phyloP scores from a whole-genome alignment of 768 basidiomycete species.

The Cyathus striatus region DNA sequence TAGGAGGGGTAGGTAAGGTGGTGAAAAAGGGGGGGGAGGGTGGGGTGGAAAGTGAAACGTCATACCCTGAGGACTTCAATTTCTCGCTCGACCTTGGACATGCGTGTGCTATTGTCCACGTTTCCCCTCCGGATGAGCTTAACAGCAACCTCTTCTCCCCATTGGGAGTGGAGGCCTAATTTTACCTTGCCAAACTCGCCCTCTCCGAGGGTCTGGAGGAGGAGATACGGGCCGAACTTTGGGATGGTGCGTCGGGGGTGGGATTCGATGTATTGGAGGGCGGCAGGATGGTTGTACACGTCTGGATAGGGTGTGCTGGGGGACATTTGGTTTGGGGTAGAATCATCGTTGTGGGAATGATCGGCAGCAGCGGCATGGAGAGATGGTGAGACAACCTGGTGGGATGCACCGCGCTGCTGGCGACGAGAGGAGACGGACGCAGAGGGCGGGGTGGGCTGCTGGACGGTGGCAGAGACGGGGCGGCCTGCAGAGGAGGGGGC shows the following conservation, averaged over 20 bases:
- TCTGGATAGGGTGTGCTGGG: constrained; percentile 54
- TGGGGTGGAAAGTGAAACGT: no score
- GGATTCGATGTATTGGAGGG: constrained; percentile 74
- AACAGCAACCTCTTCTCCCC: constrained; percentile 98
- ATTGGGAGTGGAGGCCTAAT: constrained; percentile 88
- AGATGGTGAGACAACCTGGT: constrained; percentile 53
- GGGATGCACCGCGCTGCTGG: constrained; percentile 71
- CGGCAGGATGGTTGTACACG: constrained; percentile 82
- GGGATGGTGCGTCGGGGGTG: constrained; percentile 86
- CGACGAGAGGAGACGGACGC: constrained; percentile 32
- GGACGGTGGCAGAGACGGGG: constrained; percentile 56
- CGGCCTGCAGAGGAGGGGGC: constrained; percentile 23
- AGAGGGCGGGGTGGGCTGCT: constrained; percentile 38
- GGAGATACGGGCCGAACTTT: constrained; percentile 92
- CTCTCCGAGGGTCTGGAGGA: constrained; percentile 95
- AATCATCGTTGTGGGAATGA: constrained; percentile 13
- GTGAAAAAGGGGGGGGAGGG: constrained; percentile 3
- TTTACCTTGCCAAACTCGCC: constrained; percentile 99
- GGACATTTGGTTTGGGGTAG: constrained; percentile 24
- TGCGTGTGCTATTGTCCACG: constrained; percentile 78
- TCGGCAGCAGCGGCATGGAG: constrained; percentile 14
- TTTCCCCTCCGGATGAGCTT: constrained; percentile 94
- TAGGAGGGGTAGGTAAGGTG: constrained; percentile 9
- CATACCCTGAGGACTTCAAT: constrained; percentile 93
- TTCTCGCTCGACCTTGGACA: constrained; percentile 95